These are phyloP conservation scores for Fusarium incarnatum DNA, from an alignment of 2,329 filamentous ascomycete species.

Conservation along the genomic window DNA sequence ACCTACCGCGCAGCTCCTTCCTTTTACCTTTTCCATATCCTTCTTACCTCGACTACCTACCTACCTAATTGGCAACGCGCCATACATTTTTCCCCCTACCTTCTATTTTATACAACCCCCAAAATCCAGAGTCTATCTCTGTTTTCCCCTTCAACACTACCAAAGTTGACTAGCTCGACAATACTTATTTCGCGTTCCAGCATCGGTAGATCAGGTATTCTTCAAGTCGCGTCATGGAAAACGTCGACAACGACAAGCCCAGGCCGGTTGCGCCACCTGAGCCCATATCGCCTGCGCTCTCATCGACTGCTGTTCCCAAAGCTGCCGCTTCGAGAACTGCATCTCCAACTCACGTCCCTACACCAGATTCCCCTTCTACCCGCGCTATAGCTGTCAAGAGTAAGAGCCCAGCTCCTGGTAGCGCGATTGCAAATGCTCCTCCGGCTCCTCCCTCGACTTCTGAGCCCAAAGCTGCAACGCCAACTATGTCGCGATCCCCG, in stretches of 20 bases:
- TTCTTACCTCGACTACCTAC: background rate
- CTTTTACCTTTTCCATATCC: slow-evolving; percentile 8
- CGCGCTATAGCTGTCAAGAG: slow-evolving; percentile 33
- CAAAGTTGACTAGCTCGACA: slow-evolving; percentile 1
- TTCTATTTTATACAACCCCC: background rate
- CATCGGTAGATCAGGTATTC: slow-evolving; percentile 16
- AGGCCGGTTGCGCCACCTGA: slow-evolving; percentile 45
- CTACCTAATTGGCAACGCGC: slow-evolving; percentile 19
- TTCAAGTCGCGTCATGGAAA: slow-evolving; percentile 43
- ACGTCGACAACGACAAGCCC: slow-evolving; percentile 42
- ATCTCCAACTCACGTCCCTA: slow-evolving; percentile 39
- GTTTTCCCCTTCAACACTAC: background rate
- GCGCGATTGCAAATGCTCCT: slow-evolving; percentile 16
- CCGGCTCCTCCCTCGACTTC: slow-evolving; percentile 13
- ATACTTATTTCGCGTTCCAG: slow-evolving; percentile 16
- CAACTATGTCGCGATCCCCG: slow-evolving; percentile 26
- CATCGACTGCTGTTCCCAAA: slow-evolving; percentile 38
- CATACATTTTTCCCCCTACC: background rate
- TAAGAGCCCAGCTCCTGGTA: slow-evolving; percentile 30
- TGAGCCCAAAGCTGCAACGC: slow-evolving; percentile 14
- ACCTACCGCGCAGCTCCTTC: slow-evolving; percentile 17
- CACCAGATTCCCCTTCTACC: slow-evolving; percentile 40
- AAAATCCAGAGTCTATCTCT: background rate
- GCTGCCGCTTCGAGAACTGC: slow-evolving; percentile 33
- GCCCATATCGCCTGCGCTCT: slow-evolving; percentile 46